Evolutionary conservation across 768 basidiomycete species (phyloP).

Genomic region (Phanerodontia chrysosporium): DNA sequence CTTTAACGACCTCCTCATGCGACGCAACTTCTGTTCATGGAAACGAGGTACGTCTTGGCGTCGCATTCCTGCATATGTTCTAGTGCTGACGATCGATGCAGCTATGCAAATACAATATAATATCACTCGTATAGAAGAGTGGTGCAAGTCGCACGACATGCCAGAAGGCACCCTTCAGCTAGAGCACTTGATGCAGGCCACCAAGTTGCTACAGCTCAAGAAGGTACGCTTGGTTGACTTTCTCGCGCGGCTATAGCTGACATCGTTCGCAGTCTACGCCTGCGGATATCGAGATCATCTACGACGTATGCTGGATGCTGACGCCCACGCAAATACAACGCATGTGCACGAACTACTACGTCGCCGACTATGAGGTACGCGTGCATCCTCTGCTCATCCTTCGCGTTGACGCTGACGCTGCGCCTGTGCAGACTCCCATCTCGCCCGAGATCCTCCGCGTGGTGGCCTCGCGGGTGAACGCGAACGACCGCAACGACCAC

Average conservation of each 20-base stretch:
- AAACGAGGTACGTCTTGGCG: conserved; percentile 73
- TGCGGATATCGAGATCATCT: conserved; percentile 97
- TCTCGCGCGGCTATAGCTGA: conserved; percentile 4
- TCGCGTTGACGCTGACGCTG: conserved; percentile 3
- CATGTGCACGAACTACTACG: conserved; percentile 98
- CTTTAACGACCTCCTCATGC: conserved; percentile 98
- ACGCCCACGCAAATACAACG: conserved; percentile 99
- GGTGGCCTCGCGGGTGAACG: conserved; percentile 91
- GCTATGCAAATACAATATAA: conserved; percentile 99
- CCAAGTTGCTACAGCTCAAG: conserved; percentile 95
- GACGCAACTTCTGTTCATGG: conserved; percentile 99
- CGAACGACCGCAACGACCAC: conserved; percentile 96
- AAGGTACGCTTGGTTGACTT: conserved; percentile 45
- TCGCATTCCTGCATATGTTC: not conserved
- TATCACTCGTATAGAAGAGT: conserved; percentile 95
- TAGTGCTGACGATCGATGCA: conserved; percentile 27
- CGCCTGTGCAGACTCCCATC: conserved; percentile 75
- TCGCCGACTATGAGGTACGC: conserved; percentile 94
- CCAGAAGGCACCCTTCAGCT: conserved; percentile 96
- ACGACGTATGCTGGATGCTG: conserved; percentile 99
- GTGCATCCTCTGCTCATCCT: not conserved
- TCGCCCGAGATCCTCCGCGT: conserved; percentile 96
- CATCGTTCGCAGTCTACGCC: conserved; percentile 64
- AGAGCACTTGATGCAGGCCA: conserved; percentile 99
- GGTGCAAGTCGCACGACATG: conserved; percentile 99